Evolutionary conservation across 2,329 filamentous ascomycete genomes (phyloP).

Genomic region (Aspergillus hiratsukae): DNA sequence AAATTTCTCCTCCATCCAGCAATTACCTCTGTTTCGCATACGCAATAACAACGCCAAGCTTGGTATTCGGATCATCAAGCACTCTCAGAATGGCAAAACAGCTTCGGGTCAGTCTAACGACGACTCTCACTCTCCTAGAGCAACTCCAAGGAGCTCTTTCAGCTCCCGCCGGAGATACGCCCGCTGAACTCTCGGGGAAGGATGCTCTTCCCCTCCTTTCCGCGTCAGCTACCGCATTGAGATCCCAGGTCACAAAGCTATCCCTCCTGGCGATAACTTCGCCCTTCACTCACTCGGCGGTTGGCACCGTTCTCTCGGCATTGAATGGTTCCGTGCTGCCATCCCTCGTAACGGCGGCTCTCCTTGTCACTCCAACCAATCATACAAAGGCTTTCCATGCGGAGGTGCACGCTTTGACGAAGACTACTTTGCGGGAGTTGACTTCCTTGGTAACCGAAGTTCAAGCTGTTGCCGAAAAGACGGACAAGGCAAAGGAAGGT

Average conservation of each 20-base stretch:
- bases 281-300: conserved; percentile 76
- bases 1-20: conserved; percentile 20
- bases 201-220: conserved; percentile 62
- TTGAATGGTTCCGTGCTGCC: conserved; percentile 71
- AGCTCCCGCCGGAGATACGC: conserved; percentile 14
- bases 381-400: conserved; percentile 62
- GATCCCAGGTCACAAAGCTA: conserved; percentile 80
- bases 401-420: conserved; percentile 59
- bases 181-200: conserved; percentile 16
- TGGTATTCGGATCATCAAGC: background rate
- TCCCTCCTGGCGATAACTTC: conserved; percentile 81
- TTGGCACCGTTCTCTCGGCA: conserved; percentile 65
- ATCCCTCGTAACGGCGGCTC: conserved; percentile 65
- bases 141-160: conserved; percentile 38
- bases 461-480: conserved; percentile 41
- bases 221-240: conserved; percentile 68
- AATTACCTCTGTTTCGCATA: background rate
- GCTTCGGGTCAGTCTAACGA: conserved; percentile 27
- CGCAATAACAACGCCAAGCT: background rate
- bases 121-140: conserved; percentile 33
- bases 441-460: conserved; percentile 58
- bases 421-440: conserved; percentile 61
- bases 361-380: conserved; percentile 57
- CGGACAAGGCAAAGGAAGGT: conserved; percentile 39
- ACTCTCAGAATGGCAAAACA: conserved; percentile 27